Conservation (phyloP, 148 eudicot species). For the Silene conica region DNA sequence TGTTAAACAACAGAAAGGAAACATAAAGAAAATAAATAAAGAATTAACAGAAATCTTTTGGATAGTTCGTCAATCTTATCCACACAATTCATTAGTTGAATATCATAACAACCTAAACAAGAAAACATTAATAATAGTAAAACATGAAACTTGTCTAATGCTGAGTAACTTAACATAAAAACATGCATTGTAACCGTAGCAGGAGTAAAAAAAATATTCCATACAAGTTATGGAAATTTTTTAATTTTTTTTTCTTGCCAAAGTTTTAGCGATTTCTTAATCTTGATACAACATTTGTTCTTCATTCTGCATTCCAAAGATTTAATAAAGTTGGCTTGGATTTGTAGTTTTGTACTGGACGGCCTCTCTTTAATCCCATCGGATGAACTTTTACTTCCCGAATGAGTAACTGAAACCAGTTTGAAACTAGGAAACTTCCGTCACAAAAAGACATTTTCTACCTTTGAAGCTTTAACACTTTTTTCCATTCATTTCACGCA, state of each 20-base stretch:
- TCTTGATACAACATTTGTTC: background rate
- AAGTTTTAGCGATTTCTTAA: too few species aligned
- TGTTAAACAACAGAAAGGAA: background rate
- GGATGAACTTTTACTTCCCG: background rate
- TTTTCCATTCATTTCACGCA: background rate
- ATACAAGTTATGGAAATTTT: background rate
- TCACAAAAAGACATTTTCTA: background rate
- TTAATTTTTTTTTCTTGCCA: too few species aligned
- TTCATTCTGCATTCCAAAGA: background rate
- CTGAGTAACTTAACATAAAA: background rate
- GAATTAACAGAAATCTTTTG: background rate
- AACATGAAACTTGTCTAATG: background rate
- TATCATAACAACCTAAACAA: background rate
- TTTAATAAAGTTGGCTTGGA: background rate
- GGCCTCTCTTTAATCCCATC: background rate
- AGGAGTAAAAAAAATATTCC: background rate
- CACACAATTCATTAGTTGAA: background rate
- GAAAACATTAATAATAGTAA: background rate
- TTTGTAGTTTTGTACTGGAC: background rate
- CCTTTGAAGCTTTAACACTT: background rate
- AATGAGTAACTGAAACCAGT: background rate
- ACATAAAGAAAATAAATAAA: background rate
- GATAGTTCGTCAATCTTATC: background rate
- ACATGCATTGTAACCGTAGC: background rate
- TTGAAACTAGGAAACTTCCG: background rate